These are phyloP conservation scores for Thuja plicata DNA, from an alignment of 83 land plant species.

Conservation along the genomic window DNA sequence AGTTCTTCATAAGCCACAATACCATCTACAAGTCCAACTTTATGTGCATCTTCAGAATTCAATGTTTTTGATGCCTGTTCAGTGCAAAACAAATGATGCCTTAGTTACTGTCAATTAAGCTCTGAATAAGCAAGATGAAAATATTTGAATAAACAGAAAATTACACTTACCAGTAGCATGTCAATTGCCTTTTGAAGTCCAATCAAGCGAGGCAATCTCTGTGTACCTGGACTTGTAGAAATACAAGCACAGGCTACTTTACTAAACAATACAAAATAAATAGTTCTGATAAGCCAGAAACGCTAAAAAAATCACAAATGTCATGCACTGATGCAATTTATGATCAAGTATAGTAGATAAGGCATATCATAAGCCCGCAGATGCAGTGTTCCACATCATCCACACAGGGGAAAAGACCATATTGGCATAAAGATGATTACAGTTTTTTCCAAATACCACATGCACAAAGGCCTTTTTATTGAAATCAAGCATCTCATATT, in stretches of 20 bases:
- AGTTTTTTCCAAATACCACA: not conserved
- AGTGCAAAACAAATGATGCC: not conserved
- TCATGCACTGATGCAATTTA: not conserved
- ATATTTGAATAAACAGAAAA: not conserved
- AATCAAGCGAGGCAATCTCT: conserved; percentile 48
- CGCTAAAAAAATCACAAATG: not conserved
- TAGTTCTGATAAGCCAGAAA: conserved; percentile 1
- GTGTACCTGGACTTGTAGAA: conserved; percentile 32
- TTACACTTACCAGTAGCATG: conserved; percentile 47
- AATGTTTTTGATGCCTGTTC: conserved; percentile 43
- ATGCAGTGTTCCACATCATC: not conserved
- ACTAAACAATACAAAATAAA: not conserved
- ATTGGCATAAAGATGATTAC: not conserved
- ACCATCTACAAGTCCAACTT: conserved; percentile 50
- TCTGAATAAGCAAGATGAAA: not conserved
- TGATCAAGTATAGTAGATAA: conserved; percentile 1
- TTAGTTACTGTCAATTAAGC: not conserved
- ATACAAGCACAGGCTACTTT: not conserved
- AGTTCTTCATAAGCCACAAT: conserved; percentile 35
- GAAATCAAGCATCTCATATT: conserved; percentile 2
- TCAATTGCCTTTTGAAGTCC: conserved; percentile 51
- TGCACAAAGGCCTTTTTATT: not conserved
- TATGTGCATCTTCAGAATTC: conserved; percentile 38
- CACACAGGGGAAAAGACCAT: not conserved
- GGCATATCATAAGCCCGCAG: not conserved